Percentiles rank a stretch among this genome's conserved stretches.
Evolutionary conservation across 169 alveolate genomes (phyloP).

Genomic region (Cyclospora cayetanensis): DNA sequence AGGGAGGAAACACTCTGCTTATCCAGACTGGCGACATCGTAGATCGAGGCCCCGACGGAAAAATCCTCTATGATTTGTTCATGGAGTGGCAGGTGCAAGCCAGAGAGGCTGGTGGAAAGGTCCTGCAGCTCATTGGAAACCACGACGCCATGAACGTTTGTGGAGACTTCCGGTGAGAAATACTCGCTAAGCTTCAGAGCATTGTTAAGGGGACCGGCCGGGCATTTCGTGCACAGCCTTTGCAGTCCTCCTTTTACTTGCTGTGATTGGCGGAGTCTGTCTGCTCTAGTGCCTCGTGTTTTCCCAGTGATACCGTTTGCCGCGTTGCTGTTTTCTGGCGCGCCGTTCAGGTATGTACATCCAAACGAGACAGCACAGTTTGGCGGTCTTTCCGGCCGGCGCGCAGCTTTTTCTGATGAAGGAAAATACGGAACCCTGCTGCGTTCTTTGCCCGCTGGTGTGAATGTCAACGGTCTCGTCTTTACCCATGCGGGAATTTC

Average conservation of each 20-base stretch:
- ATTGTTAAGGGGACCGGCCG: too few species aligned
- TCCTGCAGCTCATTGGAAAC: slow-evolving; percentile 76
- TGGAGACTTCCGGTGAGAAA: slow-evolving; percentile 74
- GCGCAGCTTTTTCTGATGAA: neutral
- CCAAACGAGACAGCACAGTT: neutral
- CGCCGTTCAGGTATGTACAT: slow-evolving; percentile 29
- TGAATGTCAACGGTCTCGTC: slow-evolving; percentile 13
- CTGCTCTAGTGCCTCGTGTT: too few species aligned
- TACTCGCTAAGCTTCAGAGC: too few species aligned
- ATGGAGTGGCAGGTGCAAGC: slow-evolving; percentile 69
- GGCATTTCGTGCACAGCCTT: too few species aligned
- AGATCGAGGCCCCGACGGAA: slow-evolving; percentile 77
- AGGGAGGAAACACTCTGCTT: slow-evolving; percentile 54
- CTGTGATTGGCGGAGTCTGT: too few species aligned
- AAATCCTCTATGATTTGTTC: slow-evolving; percentile 67
- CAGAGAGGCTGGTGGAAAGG: slow-evolving; percentile 54
- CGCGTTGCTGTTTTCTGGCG: too few species aligned
- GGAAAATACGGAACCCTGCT: neutral
- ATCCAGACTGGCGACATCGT: slow-evolving; percentile 78
- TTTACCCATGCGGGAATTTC: slow-evolving; percentile 41
- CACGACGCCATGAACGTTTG: slow-evolving; percentile 78
- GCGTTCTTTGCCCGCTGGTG: neutral
- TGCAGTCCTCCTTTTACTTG: too few species aligned
- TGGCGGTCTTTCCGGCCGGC: slow-evolving; percentile 14
- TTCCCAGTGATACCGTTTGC: too few species aligned